These are phyloP conservation scores for Monosporascus sp. DNA, from an alignment of 2,329 filamentous ascomycete genomes.

Conservation along the genomic window DNA sequence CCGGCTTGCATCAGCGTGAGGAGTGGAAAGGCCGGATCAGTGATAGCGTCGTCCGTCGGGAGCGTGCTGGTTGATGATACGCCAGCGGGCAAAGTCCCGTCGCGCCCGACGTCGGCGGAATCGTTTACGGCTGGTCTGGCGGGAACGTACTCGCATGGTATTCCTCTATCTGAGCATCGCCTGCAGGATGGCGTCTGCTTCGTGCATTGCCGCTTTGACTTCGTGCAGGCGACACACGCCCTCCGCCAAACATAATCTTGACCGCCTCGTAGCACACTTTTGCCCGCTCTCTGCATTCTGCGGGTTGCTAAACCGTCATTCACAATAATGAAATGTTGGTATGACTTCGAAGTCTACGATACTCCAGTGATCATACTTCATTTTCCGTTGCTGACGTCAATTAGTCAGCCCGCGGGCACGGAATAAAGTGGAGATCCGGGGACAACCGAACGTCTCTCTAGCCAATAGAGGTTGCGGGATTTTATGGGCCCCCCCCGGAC, in stretches of 20 bases:
- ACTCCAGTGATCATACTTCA: no score
- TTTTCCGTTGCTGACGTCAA: no score
- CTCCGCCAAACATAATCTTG: conserved; percentile 16
- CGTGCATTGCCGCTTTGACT: conserved; percentile 31
- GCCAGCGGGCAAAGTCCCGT: background rate
- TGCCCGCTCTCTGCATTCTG: no score
- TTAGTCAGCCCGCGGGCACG: no score
- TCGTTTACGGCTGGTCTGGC: conserved; percentile 6
- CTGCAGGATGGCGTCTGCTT: conserved; percentile 27
- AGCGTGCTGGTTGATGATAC: background rate
- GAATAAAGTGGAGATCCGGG: no score
- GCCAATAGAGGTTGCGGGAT: no score
- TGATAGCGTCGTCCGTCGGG: background rate
- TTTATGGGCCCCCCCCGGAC: no score
- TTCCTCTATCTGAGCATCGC: conserved; percentile 20
- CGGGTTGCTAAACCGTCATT: no score
- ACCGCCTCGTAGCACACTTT: background rate
- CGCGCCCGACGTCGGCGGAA: background rate
- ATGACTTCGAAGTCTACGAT: no score
- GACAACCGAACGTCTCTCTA: no score
- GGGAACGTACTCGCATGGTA: conserved; percentile 17
- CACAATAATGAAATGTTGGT: no score
- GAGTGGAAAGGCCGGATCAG: conserved; percentile 1
- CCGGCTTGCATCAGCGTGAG: conserved; percentile 5
- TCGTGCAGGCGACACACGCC: conserved; percentile 22